Base-by-base conservation (phyloP, 441 rosid genomes). In the Adansonia madagascariensis region DNA sequence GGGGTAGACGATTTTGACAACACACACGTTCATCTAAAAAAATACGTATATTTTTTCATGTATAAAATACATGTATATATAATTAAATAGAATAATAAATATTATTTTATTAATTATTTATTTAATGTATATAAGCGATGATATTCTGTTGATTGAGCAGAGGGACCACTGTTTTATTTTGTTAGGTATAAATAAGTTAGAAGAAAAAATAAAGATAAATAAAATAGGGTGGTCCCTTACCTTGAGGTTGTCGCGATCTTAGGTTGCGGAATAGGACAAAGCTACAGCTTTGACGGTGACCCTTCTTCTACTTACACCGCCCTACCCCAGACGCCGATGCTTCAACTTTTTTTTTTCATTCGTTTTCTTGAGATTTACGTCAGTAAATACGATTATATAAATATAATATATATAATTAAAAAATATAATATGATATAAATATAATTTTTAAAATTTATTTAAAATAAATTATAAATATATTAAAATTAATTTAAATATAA, bases 201-300 rank as follows among this genome's bases (percentile, higher is more conserved):
- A 31, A 14, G 0, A 0, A 3, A 61, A 31, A 14, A 31, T 12
- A 1, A 24, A 67, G 72, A 65, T 7, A 17, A 50, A 22, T 12
- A 50, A 14, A 15, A 8, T 69, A 50, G 74, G 10, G 60, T 70
- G 74, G 74, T 70, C 74, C 74, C 74, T 15, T 9, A 47, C 9
- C 0, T 47, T 20, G 46, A 43, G 31, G 52, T 62, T 27, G 67
- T 61, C 83, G 68, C 76, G 10, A 52, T 78, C 83, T 75, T 77
- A 57, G 84, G 83, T 79, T 62, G 15, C n/a, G 57, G 79, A 79
- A 83, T 60, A 56, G 66, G 87, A 84, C 88, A 88, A 78, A 72
- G 66, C 78, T 41, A 84, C 89, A 86, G 88, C 88, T 85, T 80
- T 80, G 85, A 70, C 18, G 22, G 43, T 52, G 84, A 75, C 82